phyloP scores from a whole-genome alignment of 129 eudicot species.

The Smallanthus sonchifolius region DNA sequence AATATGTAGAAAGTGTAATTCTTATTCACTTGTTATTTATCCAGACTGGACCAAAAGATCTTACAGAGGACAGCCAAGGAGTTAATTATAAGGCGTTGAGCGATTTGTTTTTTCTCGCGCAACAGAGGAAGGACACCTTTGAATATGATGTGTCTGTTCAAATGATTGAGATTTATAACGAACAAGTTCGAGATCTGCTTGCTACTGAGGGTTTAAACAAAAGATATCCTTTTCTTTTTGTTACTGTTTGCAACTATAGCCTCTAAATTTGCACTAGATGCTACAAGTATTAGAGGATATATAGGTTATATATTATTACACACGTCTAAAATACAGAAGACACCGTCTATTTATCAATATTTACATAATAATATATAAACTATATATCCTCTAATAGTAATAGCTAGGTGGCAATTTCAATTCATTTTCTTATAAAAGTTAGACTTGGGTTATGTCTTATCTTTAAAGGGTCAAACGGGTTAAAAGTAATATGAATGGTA shows the following conservation, averaged over 20 bases:
- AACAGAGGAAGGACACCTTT: conserved; percentile 77
- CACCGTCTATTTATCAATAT: too few relatives aligned
- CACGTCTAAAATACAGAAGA: too few relatives aligned
- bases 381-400: too few relatives aligned
- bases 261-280: background rate
- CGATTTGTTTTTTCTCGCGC: conserved; percentile 77
- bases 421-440: background rate
- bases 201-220: conserved; percentile 67
- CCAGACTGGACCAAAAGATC: conserved; percentile 88
- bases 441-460: background rate
- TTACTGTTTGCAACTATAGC: conserved; percentile 3
- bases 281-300: too few relatives aligned
- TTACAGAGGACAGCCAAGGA: conserved; percentile 79
- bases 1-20: background rate
- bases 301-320: too few relatives aligned
- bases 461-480: background rate
- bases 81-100: conserved; percentile 91
- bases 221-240: conserved; percentile 70
- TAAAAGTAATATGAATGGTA: background rate
- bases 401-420: background rate
- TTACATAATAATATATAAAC: too few relatives aligned
- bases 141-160: conserved; percentile 88
- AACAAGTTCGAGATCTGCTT: conserved; percentile 98
- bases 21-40: conserved; percentile 2
- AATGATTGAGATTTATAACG: conserved; percentile 97